phyloP scores from a whole-genome alignment of 495 filamentous ascomycete species.

The Aspergillus homomorphus region DNA sequence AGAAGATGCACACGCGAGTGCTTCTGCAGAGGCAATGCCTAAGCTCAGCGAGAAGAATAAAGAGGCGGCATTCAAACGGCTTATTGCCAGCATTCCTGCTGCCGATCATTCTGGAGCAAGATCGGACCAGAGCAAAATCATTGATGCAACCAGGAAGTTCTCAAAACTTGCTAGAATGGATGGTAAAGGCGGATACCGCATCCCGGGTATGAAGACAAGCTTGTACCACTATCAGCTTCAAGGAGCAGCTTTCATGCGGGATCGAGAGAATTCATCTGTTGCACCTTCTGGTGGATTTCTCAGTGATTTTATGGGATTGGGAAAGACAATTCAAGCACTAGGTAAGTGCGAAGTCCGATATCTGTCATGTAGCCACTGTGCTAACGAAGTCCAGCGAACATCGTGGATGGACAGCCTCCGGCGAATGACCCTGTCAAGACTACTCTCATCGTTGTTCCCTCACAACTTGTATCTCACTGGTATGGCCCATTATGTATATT shows the following conservation, averaged over 20 bases:
- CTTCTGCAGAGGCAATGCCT: constrained; percentile 8
- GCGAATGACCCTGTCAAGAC: constrained; percentile 22
- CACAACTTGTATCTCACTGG: constrained; percentile 45
- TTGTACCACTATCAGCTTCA: constrained; percentile 55
- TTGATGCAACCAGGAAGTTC: constrained; percentile 41
- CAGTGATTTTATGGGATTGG: constrained; percentile 63
- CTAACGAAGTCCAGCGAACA: constrained; percentile 34
- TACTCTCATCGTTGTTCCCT: constrained; percentile 52
- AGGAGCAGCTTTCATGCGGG: constrained; percentile 55
- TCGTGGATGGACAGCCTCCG: constrained; percentile 43
- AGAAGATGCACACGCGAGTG: constrained; percentile 20
- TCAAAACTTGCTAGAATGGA: constrained; percentile 30
- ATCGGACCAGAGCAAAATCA: constrained; percentile 18
- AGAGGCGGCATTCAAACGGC: constrained; percentile 18
- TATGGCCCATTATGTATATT: constrained; percentile 3
- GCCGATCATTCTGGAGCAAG: constrained; percentile 11
- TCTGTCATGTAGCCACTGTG: neutral
- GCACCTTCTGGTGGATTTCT: constrained; percentile 53
- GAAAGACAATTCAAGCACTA: constrained; percentile 55
- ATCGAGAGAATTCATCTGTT: constrained; percentile 42
- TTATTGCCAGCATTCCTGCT: constrained; percentile 22
- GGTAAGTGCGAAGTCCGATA: constrained; percentile 14
- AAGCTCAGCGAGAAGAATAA: constrained; percentile 13
- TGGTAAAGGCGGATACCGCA: constrained; percentile 41
- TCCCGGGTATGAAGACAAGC: constrained; percentile 45